Evolutionary conservation across 345 rosid genomes (phyloP).

Genomic region (Eucalyptus brandiana): DNA sequence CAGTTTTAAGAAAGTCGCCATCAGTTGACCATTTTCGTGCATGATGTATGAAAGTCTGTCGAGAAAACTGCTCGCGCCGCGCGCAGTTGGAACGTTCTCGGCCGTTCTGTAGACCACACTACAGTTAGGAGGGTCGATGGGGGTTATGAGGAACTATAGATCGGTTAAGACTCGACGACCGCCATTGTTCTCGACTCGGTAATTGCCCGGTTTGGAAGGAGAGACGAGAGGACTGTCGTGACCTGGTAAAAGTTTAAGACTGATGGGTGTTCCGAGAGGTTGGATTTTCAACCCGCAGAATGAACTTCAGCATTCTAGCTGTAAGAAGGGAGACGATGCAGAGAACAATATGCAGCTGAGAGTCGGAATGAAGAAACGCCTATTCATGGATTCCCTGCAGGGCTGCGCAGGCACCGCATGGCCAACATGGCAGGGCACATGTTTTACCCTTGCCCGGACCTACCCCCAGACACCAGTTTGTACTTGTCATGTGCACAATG

Average conservation of each 20-base stretch:
- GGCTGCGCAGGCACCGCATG: not conserved
- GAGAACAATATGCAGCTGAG: not conserved
- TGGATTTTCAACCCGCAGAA: not conserved
- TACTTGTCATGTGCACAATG: not conserved
- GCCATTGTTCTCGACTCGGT: not conserved
- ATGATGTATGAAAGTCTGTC: not conserved
- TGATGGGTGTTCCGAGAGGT: not conserved
- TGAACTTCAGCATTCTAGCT: not conserved
- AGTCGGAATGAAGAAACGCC: not conserved
- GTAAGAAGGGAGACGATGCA: not conserved
- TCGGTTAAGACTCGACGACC: not conserved
- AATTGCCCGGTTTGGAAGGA: not conserved
- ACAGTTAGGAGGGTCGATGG: not conserved
- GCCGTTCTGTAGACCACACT: not conserved
- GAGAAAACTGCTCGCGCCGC: not conserved
- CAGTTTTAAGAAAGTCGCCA: not conserved
- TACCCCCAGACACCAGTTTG: not conserved
- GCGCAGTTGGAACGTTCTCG: accelerated
- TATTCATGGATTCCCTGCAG: not conserved
- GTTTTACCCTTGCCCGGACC: not conserved
- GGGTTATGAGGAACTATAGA: not conserved
- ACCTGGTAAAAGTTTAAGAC: not conserved
- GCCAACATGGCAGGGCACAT: not conserved
- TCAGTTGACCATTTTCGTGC: not conserved
- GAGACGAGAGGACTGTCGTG: not conserved